Base-by-base conservation (phyloP, 441 rosid genomes). In the Gossypium schwendimanii region DNA sequence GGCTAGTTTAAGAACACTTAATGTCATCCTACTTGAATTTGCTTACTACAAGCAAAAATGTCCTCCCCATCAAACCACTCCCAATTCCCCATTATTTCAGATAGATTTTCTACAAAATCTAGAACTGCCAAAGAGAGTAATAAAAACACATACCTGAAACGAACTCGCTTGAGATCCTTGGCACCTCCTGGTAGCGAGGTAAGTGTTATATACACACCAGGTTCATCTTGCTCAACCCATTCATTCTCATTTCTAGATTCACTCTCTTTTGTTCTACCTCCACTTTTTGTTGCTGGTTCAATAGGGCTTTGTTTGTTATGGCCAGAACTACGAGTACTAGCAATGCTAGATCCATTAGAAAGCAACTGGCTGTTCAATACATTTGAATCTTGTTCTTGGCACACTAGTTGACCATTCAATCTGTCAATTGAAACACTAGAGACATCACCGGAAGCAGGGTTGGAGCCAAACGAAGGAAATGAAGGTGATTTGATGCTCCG, bases 141-240 rank as follows among this genome's bases (percentile, higher is more conserved):
- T 53, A 50, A 9, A 7, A 3, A 23, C 47, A 70, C 74, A 54
- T 78, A 94, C 99, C 98, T 94, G 87, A 94, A 94, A 70, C 97
- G 94, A 71, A 94, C 99, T 61, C 97, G 89, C 82, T 91, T 91
- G 60, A 92, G 94, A 88, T 94, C 98, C 82, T 91, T 91, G 73
- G 73, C 86, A 71, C 94, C 97, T 28, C 93, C 97, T 1, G 96
- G 87, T 53, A 89, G 82, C 53, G 93, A 88, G 69, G 91, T 88
- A 61, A 94, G 90, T 69, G 98, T 91, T 33, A 94, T 91, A 77
- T 92, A 92, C 44, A 94, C 98, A 72, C 98, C 96, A 39, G 93
- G 94, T 79, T 92, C 98, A 78, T 92, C 97, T 86, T 94, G 97
- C 78, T 94, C 98, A 63, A 94, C 98, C 97, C 98, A 88, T 78